phyloP scores from a whole-genome alignment of 176 grass and related monocot genomes.

The Carex pumila region DNA sequence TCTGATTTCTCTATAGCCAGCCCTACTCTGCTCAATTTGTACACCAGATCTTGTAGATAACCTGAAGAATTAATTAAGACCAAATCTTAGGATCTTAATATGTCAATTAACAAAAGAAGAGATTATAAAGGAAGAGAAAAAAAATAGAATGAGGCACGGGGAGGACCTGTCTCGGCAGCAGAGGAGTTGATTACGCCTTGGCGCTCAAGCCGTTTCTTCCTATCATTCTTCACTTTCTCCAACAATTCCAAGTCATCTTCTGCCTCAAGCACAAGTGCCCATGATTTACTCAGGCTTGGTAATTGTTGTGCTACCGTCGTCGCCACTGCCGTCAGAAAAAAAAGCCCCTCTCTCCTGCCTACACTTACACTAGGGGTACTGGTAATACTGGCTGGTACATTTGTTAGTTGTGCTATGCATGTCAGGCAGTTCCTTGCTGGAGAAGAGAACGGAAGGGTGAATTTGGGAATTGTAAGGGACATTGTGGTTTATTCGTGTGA shows the following conservation, averaged over 20 bases:
- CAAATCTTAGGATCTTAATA: neutral
- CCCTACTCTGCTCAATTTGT: constrained; percentile 93
- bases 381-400: neutral
- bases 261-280: constrained; percentile 53
- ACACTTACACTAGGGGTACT: neutral
- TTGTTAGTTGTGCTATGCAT: neutral
- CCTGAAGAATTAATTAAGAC: constrained; percentile 31
- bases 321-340: neutral
- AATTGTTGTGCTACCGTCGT: neutral
- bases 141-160: neutral
- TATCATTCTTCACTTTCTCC: constrained; percentile 73
- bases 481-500: neutral
- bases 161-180: constrained; percentile 49
- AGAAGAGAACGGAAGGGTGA: constrained; percentile 14
- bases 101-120: neutral
- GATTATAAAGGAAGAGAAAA: neutral
- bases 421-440: neutral
- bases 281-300: neutral
- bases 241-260: constrained; percentile 89
- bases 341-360: constrained; percentile 10
- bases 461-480: constrained; percentile 18
- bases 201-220: constrained; percentile 71
- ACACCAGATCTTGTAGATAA: constrained; percentile 84
- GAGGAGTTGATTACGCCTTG: constrained; percentile 72
- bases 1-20: constrained; percentile 85